Conservation (phyloP, 306 rosid genomes). For the Quercus mongolica region DNA sequence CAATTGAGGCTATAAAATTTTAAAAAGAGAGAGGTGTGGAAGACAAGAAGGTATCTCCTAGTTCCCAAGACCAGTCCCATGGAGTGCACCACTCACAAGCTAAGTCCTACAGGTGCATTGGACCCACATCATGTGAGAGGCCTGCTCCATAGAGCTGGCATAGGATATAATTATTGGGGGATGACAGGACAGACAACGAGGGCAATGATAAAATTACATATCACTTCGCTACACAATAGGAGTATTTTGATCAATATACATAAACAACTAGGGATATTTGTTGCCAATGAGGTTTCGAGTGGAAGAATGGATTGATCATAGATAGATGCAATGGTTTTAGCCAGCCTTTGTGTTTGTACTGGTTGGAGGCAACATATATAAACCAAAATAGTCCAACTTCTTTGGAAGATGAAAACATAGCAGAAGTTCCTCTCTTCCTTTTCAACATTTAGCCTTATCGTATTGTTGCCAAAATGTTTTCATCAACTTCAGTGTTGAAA, state of each 20-base stretch:
- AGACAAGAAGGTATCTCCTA: neutral
- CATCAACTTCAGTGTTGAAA: constrained; percentile 68
- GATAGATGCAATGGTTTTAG: neutral
- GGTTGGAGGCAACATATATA: neutral
- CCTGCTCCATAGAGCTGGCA: too few species aligned
- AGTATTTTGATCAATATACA: neutral
- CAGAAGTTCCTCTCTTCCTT: neutral
- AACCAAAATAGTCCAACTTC: neutral
- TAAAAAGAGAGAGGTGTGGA: neutral
- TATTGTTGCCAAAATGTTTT: constrained; percentile 15
- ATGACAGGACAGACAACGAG: neutral
- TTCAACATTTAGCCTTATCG: neutral
- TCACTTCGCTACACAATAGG: neutral
- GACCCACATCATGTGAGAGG: too few species aligned
- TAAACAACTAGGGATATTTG: neutral
- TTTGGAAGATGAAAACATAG: neutral
- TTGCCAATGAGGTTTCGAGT: neutral
- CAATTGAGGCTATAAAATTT: neutral
- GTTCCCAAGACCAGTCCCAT: too few species aligned
- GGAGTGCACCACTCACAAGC: too few species aligned
- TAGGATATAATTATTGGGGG: too few species aligned
- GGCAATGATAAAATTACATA: neutral
- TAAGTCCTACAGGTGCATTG: too few species aligned
- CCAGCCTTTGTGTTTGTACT: neutral
- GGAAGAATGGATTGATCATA: neutral